Evolutionary conservation across 148 eudicot genomes (phyloP).

Genomic region (Rhododendron mucronatum): DNA sequence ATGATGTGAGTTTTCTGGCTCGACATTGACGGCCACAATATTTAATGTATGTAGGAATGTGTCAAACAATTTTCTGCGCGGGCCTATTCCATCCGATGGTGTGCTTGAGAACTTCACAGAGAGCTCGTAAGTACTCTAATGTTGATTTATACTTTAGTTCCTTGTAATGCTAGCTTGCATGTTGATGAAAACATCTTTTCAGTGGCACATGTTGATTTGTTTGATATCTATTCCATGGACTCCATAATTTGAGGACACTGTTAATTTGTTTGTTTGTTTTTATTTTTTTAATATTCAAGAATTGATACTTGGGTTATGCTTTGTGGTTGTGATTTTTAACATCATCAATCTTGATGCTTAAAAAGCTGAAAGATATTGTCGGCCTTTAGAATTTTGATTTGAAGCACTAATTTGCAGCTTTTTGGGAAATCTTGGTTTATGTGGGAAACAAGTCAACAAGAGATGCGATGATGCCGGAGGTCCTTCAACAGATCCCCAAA

Average conservation of each 20-base stretch:
- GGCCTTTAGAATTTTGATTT: background rate
- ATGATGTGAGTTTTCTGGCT: slow-evolving; percentile 2
- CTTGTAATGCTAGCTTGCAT: background rate
- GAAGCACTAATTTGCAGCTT: slow-evolving; percentile 44
- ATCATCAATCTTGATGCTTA: background rate
- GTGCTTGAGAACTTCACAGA: slow-evolving; percentile 53
- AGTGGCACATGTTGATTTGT: background rate
- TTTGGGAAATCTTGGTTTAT: slow-evolving; percentile 73
- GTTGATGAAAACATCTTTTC: background rate
- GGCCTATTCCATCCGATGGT: slow-evolving; percentile 76
- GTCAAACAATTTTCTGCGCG: slow-evolving; percentile 81
- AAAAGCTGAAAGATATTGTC: slow-evolving; percentile 1
- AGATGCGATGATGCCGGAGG: slow-evolving; percentile 55
- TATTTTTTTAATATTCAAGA: background rate
- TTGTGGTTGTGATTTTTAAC: background rate
- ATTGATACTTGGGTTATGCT: background rate
- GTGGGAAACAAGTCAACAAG: slow-evolving; percentile 64
- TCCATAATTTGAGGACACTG: background rate
- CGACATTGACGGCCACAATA: slow-evolving; percentile 11
- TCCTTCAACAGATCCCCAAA: slow-evolving; percentile 27
- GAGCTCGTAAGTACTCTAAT: slow-evolving; percentile 58
- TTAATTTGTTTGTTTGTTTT: background rate
- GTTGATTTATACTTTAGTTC: background rate
- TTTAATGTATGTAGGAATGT: slow-evolving; percentile 61
- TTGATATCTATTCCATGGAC: background rate